These are phyloP conservation scores for Alloteropsis angusta DNA, from an alignment of 202 grass and related monocot species.

Conservation along the genomic window DNA sequence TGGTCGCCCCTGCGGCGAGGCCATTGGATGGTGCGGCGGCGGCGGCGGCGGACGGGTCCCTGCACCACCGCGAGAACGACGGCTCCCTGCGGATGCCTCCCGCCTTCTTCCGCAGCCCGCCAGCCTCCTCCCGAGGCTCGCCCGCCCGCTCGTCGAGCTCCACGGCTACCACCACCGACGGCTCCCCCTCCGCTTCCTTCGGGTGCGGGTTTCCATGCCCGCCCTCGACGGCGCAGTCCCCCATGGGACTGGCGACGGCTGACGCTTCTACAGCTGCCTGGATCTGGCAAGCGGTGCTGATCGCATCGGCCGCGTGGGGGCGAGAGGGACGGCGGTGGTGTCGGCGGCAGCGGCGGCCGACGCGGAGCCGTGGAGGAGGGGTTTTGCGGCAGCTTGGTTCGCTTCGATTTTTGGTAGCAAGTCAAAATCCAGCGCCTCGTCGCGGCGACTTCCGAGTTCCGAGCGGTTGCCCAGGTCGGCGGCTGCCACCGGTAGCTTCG, in stretches of 20 bases:
- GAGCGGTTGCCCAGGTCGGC: neutral
- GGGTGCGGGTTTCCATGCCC: slow-evolving; percentile 9
- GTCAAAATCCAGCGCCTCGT: slow-evolving; percentile 40
- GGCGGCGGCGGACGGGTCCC: slow-evolving; percentile 16
- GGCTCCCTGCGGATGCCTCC: slow-evolving; percentile 63
- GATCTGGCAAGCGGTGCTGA: slow-evolving; percentile 25
- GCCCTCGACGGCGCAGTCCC: slow-evolving; percentile 30
- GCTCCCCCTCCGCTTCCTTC: neutral
- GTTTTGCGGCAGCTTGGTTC: slow-evolving; percentile 17
- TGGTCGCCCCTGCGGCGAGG: slow-evolving; percentile 3
- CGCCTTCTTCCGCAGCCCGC: slow-evolving; percentile 21
- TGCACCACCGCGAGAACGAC: slow-evolving; percentile 91
- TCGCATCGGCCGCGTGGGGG: slow-evolving; percentile 16
- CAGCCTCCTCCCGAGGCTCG: neutral
- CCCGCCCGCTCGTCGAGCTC: slow-evolving; percentile 19
- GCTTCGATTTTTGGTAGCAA: slow-evolving; percentile 28
- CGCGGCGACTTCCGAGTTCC: slow-evolving; percentile 31
- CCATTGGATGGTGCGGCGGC: neutral
- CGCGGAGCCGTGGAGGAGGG: neutral
- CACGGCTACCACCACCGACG: neutral
- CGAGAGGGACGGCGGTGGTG: neutral
- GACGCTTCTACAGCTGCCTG: slow-evolving; percentile 16
- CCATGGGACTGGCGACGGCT: slow-evolving; percentile 25
- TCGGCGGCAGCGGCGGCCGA: neutral
- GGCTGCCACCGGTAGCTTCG: neutral